Evolutionary conservation across 306 rosid genomes (phyloP).

Genomic region (Purshia tridentata): DNA sequence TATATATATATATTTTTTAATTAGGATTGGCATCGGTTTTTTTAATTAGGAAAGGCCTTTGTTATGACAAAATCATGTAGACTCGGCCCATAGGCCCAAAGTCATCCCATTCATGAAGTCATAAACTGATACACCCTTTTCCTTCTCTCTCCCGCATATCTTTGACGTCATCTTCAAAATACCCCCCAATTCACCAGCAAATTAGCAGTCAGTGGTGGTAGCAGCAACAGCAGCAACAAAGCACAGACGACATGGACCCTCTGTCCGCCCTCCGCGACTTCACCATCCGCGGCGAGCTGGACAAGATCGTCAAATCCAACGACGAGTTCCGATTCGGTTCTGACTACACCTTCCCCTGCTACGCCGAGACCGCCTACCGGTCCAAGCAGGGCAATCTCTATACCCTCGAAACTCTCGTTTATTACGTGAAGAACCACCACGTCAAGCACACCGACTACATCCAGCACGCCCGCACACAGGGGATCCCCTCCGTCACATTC

Average conservation of each 20-base stretch:
- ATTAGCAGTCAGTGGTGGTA: neutral
- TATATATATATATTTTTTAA: no score
- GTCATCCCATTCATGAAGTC: no score
- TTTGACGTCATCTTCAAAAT: no score
- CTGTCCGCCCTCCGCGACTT: constrained; percentile 87
- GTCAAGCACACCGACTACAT: constrained; percentile 83
- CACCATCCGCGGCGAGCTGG: constrained; percentile 84
- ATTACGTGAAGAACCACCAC: constrained; percentile 73
- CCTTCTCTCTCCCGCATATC: no score
- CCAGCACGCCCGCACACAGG: constrained; percentile 74
- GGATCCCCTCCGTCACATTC: constrained; percentile 73
- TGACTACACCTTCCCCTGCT: constrained; percentile 71
- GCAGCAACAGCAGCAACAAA: neutral
- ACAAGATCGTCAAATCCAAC: constrained; percentile 54
- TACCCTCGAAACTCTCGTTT: constrained; percentile 92
- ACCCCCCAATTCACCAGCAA: no score
- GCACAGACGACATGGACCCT: constrained; percentile 60
- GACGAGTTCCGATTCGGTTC: constrained; percentile 81
- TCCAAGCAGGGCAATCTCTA: constrained; percentile 88
- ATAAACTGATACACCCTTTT: no score
- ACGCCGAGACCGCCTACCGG: constrained; percentile 74
- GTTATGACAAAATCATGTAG: no score
- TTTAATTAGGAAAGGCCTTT: no score
- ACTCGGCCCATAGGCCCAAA: no score
- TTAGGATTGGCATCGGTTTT: no score